Evolutionary conservation across 441 rosid species (phyloP).

Genomic region (Euphorbia corollata): DNA sequence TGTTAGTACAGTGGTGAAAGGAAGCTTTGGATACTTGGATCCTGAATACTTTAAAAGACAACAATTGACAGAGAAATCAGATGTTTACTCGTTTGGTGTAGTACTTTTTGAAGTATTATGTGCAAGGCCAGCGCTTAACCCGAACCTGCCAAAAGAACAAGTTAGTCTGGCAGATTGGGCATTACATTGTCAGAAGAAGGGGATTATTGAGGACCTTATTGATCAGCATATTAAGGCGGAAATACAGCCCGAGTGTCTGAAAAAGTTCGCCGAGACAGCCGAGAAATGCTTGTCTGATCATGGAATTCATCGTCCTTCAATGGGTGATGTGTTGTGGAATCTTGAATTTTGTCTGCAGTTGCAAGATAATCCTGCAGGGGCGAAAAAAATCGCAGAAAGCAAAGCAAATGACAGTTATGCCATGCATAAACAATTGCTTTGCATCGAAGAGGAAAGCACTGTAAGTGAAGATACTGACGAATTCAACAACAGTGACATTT

Average conservation of each 20-base stretch:
- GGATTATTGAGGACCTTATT: slow-evolving; percentile 41
- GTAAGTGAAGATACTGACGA: slow-evolving; percentile 75
- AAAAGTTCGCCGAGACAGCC: slow-evolving; percentile 64
- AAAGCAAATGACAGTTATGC: slow-evolving; percentile 32
- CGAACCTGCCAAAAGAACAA: slow-evolving; percentile 62
- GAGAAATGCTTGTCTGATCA: slow-evolving; percentile 64
- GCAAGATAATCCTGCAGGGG: slow-evolving; percentile 72
- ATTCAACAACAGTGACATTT: slow-evolving; percentile 60
- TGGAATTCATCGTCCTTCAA: slow-evolving; percentile 76
- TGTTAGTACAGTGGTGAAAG: slow-evolving; percentile 71
- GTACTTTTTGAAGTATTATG: slow-evolving; percentile 63
- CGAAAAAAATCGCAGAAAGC: slow-evolving; percentile 43
- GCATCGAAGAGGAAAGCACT: slow-evolving; percentile 71
- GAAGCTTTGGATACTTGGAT: slow-evolving; percentile 74
- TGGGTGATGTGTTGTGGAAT: slow-evolving; percentile 95
- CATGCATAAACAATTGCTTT: slow-evolving; percentile 49
- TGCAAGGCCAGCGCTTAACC: slow-evolving; percentile 60
- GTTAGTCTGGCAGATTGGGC: slow-evolving; percentile 80
- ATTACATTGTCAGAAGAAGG: slow-evolving; percentile 42
- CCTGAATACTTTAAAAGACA: slow-evolving; percentile 74
- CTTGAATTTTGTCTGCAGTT: slow-evolving; percentile 80
- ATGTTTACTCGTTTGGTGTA: slow-evolving; percentile 75
- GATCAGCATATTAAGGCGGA: slow-evolving; percentile 51
- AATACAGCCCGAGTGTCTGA: slow-evolving; percentile 46
- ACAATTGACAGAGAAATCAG: slow-evolving; percentile 67